phyloP scores from a whole-genome alignment of 768 basidiomycete species.

The Thelephora ganbajun region DNA sequence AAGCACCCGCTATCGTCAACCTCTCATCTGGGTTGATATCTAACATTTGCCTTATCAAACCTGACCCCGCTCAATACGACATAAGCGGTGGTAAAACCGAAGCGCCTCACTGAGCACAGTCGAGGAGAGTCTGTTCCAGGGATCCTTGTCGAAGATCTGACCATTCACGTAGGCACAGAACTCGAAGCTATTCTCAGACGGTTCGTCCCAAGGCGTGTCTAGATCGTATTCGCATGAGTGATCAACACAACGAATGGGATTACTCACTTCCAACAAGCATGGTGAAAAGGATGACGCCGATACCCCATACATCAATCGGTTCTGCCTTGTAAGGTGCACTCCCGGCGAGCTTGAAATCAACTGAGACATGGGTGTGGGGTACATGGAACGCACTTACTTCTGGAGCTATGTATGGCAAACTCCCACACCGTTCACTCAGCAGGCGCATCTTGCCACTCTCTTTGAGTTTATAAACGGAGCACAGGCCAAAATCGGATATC shows the following conservation, averaged over 20 bases:
- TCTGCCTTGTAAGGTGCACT: conserved; percentile 71
- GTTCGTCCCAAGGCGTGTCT: conserved; percentile 99
- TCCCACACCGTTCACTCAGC: conserved; percentile 78
- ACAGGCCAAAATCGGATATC: conserved; percentile 91
- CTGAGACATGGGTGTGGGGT: background rate
- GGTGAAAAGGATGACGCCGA: conserved; percentile 89
- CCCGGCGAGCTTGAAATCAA: conserved; percentile 39
- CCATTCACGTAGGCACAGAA: conserved; percentile 65
- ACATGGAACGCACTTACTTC: conserved; percentile 40
- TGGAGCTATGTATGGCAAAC: conserved; percentile 88
- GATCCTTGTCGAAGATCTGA: conserved; percentile 55
- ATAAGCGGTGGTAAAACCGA: background rate
- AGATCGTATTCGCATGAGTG: background rate
- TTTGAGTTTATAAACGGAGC: conserved; percentile 79
- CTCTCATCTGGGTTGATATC: conserved; percentile 56
- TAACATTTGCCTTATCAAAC: conserved; percentile 62
- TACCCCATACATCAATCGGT: conserved; percentile 92
- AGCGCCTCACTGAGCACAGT: conserved; percentile 45
- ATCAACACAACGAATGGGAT: background rate
- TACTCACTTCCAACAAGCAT: conserved; percentile 78
- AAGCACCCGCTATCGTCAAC: conserved; percentile 45
- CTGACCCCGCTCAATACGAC: conserved; percentile 23
- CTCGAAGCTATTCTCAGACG: conserved; percentile 67
- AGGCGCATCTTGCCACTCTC: conserved; percentile 61
- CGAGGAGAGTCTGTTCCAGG: conserved; percentile 60